Percentiles rank a stretch among this genome's conserved stretches.
Conservation (phyloP, 257 asterid genomes). For the Vinca minor region DNA sequence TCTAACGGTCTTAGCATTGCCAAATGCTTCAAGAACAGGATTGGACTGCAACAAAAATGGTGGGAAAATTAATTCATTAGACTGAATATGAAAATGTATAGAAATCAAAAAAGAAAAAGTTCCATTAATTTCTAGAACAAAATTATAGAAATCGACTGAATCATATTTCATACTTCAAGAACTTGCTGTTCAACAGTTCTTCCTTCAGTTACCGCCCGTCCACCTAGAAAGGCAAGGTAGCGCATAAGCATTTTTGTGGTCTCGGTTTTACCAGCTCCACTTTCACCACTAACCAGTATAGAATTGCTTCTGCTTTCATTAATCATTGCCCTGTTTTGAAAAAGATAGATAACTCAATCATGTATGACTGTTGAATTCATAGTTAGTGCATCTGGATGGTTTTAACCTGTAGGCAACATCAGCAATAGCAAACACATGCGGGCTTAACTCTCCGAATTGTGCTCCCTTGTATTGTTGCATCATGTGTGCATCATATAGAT, state of each 20-base stretch:
- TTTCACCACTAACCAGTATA: conserved; percentile 96
- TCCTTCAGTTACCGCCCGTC: conserved; percentile 94
- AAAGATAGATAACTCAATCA: conserved; percentile 19
- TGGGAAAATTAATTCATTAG: neutral
- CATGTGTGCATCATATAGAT: conserved; percentile 78
- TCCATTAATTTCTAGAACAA: neutral
- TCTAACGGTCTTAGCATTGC: conserved; percentile 96
- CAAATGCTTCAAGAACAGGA: conserved; percentile 99
- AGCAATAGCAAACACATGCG: conserved; percentile 97
- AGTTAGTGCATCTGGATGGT: conserved; percentile 14
- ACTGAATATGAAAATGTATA: conserved; percentile 9
- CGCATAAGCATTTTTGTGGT: conserved; percentile 98
- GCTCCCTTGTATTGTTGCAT: conserved; percentile 99
- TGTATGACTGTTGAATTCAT: conserved; percentile 5
- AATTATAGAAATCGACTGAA: neutral
- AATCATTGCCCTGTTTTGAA: conserved; percentile 75
- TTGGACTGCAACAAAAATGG: conserved; percentile 65
- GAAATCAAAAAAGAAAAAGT: neutral
- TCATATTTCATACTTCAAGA: conserved; percentile 67
- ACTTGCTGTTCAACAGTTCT: conserved; percentile 99
- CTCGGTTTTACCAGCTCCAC: conserved; percentile 99
- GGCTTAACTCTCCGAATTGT: conserved; percentile 86
- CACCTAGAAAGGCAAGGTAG: conserved; percentile 91
- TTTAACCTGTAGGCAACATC: conserved; percentile 94
- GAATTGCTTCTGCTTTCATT: conserved; percentile 87